These are phyloP conservation scores for Talaromyces stipitatus DNA, from an alignment of 495 filamentous ascomycete species.

Conservation along the genomic window DNA sequence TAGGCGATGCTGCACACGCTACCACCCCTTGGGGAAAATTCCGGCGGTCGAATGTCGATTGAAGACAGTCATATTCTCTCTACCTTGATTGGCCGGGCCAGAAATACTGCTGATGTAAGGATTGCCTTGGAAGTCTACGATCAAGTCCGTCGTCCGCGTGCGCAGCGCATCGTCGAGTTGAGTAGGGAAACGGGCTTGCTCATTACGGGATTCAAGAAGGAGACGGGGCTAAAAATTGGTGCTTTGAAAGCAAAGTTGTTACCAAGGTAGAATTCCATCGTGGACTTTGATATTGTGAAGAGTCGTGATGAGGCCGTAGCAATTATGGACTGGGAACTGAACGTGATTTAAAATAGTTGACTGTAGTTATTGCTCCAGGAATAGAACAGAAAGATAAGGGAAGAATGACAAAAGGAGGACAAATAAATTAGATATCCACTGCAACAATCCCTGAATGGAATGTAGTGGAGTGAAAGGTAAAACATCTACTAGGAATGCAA, in stretches of 20 bases:
- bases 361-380: too few species aligned
- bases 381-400: too few species aligned
- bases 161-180: conserved; percentile 8
- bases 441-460: too few species aligned
- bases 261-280: background rate
- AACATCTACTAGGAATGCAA: too few species aligned
- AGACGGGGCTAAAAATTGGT: background rate
- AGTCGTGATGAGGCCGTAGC: background rate
- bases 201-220: background rate
- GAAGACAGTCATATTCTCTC: conserved; percentile 38
- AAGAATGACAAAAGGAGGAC: too few species aligned
- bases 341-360: background rate
- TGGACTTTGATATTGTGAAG: background rate
- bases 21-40: conserved; percentile 21
- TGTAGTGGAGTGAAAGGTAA: too few species aligned
- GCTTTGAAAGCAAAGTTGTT: background rate
- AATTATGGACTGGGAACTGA: background rate
- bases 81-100: conserved; percentile 18
- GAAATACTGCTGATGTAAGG: background rate
- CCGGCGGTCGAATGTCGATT: conserved; percentile 23
- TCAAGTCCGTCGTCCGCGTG: conserved; percentile 12
- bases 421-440: too few species aligned
- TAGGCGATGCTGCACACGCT: conserved; percentile 43
- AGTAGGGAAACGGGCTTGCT: background rate
- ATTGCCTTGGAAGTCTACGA: conserved; percentile 12